Evolutionary conservation across 2,329 filamentous ascomycete genomes (phyloP), one percentile per base, ranked within the genome.

Genomic region (Arachnomyces sp.): DNA sequence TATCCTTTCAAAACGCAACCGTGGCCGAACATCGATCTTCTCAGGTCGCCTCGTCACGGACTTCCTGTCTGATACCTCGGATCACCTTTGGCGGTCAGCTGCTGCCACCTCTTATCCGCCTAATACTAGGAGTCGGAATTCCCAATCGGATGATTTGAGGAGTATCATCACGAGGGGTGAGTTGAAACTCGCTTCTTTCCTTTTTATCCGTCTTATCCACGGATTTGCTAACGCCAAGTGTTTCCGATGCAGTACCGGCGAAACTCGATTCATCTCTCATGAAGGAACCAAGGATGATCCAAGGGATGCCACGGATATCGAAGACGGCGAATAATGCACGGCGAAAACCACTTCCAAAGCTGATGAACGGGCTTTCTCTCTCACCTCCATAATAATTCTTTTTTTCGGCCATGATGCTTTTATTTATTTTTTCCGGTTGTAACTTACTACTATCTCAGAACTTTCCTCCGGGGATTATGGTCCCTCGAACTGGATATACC

Each of bases 251-350:
- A 50, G 80, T 86, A 29, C 92, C 92, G 4, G 80, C 86, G 6
- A 89, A 86, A 55, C 74, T 98, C 7, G 92, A 98, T 54, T 76
- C 82, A 3, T 77, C 80, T 11, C 70, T 95, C 34, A 95, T 96
- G 87, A 86, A 87, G 60, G 89, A 95, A 63, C 89, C 89, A 21
- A 77, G 89, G 43, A 80, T 86, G 46, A 90, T 95, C 30, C 87
- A 94, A 60, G 89, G 89, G 28, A 80, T 88, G n/a, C 88, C 88
- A 18, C 66, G 75, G 43, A 68, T 78, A 12, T 70, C 72, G 18
- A 67, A 66, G 49, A 56, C 60, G 38, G 56, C 59, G 42, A 66
- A 66, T 50, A 66, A 56, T 43, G 62, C 61, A 21, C 59, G 61
- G 37, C 51, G 63, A 41, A 67, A 66, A 48, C 65, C 64, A 28